Evolutionary conservation across 805 yeast genomes (phyloP), one percentile per base, ranked within the genome.

Genomic region (Tetrapisispora phaffii): DNA sequence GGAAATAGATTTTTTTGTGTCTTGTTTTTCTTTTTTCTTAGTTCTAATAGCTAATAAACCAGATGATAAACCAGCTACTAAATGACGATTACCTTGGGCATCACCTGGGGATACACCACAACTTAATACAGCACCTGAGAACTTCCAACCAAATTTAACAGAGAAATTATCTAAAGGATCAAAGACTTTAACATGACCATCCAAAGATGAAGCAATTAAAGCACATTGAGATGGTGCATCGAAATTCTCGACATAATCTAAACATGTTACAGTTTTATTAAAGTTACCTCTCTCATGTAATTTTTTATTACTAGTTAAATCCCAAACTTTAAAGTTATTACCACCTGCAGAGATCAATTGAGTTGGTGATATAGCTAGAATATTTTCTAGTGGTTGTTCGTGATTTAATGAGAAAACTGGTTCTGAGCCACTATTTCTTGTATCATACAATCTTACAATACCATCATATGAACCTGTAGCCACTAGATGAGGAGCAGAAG

Each of bases 381-480:
- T 76, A 55, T 82, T 85, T 66, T 93, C 97, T 1, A 93, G 85
- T 3, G 97, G 96, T 20, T 79, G 77, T 10, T 69, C 74, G 49
- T 88, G 96, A 51, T 80, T 72, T 60, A 85, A 80, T 51, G 75
- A 69, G 39, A 80, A 70, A 6, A 85, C 77, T 35, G 88, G 77
- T 33, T 67, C 62, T 13, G 63, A 44, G 13, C 71, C 68, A 20
- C 66, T 65, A 5, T 60, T 55, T 64, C 97, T 75, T 4, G 93
- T 76, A 67, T 90, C 98, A 57, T 82, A 90, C 6, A 93, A 63
- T 52, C 97, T 72, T 4, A 90, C 82, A 22, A 70, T 63, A 9
- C 96, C 95, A 65, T 93, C 98, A 60, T 93, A 93, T 58, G 94
- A 88, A 44, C 97, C 98, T 1, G 96, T 86, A 15, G 83, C 82